Percentiles rank a stretch among this genome's conserved stretches.
These are phyloP conservation scores for Neocallimastix lanati DNA, from an alignment of 192 early-diverging fungal species.

Conservation along the genomic window DNA sequence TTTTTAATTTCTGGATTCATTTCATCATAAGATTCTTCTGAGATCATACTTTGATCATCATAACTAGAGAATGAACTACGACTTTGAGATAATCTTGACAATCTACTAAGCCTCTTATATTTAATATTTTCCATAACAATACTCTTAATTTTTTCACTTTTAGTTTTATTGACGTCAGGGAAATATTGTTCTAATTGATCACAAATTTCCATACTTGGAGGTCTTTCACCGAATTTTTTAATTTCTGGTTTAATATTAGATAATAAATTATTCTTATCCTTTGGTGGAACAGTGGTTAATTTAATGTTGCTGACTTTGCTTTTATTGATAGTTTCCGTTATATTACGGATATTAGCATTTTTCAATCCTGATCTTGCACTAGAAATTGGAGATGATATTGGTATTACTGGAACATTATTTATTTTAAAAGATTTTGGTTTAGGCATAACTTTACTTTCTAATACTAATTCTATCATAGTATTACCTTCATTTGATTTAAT, in stretches of 20 bases:
- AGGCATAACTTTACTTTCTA: too few relatives aligned
- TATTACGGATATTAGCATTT: not conserved
- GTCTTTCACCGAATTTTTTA: conserved; percentile 73
- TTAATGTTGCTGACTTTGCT: not conserved
- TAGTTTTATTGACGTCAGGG: conserved; percentile 26
- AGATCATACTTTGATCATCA: not conserved
- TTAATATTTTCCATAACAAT: not conserved
- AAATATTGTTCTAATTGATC: conserved; percentile 84
- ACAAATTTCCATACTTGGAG: conserved; percentile 80
- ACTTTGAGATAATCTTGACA: not conserved
- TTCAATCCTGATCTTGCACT: not conserved
- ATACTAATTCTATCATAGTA: not conserved
- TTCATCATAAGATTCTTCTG: not conserved
- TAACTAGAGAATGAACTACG: not conserved
- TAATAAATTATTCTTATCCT: not conserved
- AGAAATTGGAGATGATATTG: too few relatives aligned
- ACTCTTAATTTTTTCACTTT: not conserved
- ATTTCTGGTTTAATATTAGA: not conserved
- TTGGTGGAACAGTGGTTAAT: not conserved
- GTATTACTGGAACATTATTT: too few relatives aligned
- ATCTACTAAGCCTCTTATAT: not conserved
- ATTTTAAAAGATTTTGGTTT: too few relatives aligned
- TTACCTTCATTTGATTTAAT: not conserved
- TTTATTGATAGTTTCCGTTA: not conserved
- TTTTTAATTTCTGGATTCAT: too few relatives aligned